A percentile compares a stretch with the other conserved stretches of the same genome.
phyloP scores from a whole-genome alignment of 805 yeast genomes.

The Saturnispora gosingensis region DNA sequence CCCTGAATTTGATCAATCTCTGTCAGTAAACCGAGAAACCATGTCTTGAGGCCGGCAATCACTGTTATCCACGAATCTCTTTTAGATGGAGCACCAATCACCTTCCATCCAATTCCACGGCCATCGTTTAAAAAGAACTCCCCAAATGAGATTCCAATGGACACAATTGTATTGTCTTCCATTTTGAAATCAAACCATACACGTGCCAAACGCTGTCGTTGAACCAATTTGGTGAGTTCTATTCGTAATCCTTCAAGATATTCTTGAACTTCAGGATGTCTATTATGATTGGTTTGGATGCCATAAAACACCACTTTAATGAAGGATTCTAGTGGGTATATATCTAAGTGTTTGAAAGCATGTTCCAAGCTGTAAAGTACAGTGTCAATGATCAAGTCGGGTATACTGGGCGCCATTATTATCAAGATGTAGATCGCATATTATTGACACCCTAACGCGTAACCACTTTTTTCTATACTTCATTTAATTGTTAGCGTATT shows the following conservation, averaged over 20 bases:
- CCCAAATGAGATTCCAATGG: constrained; percentile 5
- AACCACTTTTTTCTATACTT: background rate
- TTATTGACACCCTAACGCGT: background rate
- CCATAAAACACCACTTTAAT: constrained; percentile 34
- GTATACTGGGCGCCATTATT: background rate
- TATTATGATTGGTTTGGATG: constrained; percentile 32
- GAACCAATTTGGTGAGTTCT: constrained; percentile 14
- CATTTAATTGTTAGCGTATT: background rate
- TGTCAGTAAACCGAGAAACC: background rate
- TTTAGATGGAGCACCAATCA: constrained; percentile 2
- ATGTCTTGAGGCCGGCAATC: constrained; percentile 3
- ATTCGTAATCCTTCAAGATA: constrained; percentile 28
- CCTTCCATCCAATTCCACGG: constrained; percentile 7
- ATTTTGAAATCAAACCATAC: constrained; percentile 1
- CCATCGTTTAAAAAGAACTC: constrained; percentile 6
- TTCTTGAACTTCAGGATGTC: constrained; percentile 37
- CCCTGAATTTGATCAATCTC: background rate
- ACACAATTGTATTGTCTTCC: background rate
- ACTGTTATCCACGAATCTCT: constrained; percentile 3
- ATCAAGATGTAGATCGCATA: background rate
- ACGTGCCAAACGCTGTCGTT: constrained; percentile 3
- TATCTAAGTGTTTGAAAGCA: constrained; percentile 39
- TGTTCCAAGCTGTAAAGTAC: constrained; percentile 30
- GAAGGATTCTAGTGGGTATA: constrained; percentile 48
- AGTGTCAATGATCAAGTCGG: constrained; percentile 2